Percentiles rank a stretch among this genome's conserved stretches.
Conservation (phyloP, 345 rosid genomes). For the Melaleuca alternifolia region DNA sequence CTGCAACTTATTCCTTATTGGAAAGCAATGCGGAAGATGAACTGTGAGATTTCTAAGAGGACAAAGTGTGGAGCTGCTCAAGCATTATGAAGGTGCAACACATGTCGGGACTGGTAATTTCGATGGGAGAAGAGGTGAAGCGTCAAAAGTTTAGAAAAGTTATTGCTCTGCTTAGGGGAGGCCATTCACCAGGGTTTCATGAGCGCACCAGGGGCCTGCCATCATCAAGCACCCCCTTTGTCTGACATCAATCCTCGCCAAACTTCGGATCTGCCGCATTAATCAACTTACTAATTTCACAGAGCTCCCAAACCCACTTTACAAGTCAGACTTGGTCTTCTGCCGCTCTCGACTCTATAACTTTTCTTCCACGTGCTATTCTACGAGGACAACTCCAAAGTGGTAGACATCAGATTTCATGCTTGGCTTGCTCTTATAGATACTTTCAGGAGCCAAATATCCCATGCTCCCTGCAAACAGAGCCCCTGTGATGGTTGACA, state of each 20-base stretch:
- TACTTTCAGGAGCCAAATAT: slow-evolving; percentile 11
- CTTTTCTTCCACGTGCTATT: slow-evolving; percentile 11
- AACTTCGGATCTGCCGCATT: neutral
- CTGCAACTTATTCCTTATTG: too few species aligned
- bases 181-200: too few species aligned
- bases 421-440: neutral
- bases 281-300: neutral
- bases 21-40: too few species aligned
- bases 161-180: too few species aligned
- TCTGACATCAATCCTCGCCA: too few species aligned
- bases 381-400: slow-evolving; percentile 14
- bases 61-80: too few species aligned
- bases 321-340: neutral
- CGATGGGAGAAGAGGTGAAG: too few species aligned
- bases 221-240: slow-evolving; percentile 1
- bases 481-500: slow-evolving; percentile 17
- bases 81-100: too few species aligned
- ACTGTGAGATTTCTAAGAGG: too few species aligned
- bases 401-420: slow-evolving; percentile 14
- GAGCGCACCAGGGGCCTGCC: slow-evolving; percentile 11
- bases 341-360: neutral
- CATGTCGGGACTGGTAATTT: too few species aligned
- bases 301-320: slow-evolving; percentile 9
- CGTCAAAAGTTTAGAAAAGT: too few species aligned
- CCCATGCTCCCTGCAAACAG: too few species aligned